These are phyloP conservation scores for Zychaea mexicana DNA, from an alignment of 371 early-diverging fungal species.

Conservation along the genomic window DNA sequence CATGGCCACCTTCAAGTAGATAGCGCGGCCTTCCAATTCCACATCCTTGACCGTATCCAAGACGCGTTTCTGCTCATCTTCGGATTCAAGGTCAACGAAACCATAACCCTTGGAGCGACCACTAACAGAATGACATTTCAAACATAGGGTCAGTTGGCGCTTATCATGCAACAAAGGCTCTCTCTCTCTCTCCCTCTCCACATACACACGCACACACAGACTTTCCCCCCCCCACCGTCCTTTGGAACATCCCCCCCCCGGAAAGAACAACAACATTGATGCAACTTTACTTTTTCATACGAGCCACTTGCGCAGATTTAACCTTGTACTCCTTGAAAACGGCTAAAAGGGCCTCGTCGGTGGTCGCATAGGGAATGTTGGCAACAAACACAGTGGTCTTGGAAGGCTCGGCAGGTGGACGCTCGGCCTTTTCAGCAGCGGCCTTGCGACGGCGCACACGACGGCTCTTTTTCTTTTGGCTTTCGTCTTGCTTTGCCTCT, in stretches of 20 bases:
- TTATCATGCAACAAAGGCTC: too few species aligned
- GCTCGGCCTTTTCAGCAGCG: conserved; percentile 20
- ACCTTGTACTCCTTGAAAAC: conserved; percentile 83
- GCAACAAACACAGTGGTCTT: conserved; percentile 89
- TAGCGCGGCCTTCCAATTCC: conserved; percentile 66
- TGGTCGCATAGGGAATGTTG: conserved; percentile 88
- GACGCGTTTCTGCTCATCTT: conserved; percentile 81
- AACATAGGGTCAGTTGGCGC: too few species aligned
- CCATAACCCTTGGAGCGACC: conserved; percentile 81
- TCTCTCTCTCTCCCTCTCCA: too few species aligned
- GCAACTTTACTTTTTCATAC: conserved; percentile 35
- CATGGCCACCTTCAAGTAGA: conserved; percentile 78
- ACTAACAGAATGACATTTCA: too few species aligned
- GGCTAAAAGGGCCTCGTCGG: conserved; percentile 71
- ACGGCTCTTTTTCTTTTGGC: conserved; percentile 8
- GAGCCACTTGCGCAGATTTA: conserved; percentile 74
- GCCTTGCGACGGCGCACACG: conserved; percentile 3
- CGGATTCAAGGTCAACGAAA: conserved; percentile 81
- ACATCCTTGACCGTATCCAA: conserved; percentile 65
- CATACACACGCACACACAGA: not conserved
- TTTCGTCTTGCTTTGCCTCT: not conserved
- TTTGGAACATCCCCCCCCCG: not conserved
- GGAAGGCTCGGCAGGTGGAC: conserved; percentile 61
- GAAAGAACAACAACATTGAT: not conserved
- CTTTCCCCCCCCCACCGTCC: too few species aligned